Evolutionary conservation across 108 stramenopile species (phyloP).

Genomic region (Nitzschia putrida): DNA sequence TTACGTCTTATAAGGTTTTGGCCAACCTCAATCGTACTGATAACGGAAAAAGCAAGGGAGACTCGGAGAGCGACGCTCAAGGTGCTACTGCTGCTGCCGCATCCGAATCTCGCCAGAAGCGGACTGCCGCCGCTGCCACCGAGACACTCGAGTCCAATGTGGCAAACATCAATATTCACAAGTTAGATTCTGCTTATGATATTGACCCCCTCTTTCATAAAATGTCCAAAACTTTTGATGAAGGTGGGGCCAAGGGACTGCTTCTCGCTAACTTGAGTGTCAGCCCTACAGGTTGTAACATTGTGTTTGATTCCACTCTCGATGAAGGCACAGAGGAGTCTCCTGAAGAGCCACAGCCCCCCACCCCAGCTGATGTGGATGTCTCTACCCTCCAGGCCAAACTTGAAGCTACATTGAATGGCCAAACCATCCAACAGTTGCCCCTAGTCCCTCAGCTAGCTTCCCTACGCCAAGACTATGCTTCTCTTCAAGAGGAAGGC

Average conservation of each 20-base stretch:
- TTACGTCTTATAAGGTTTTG: constrained; percentile 90
- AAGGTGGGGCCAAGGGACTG: constrained; percentile 97
- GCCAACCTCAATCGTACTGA: constrained; percentile 92
- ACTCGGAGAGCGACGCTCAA: constrained; percentile 11
- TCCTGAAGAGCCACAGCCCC: not conserved
- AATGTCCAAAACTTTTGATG: constrained; percentile 97
- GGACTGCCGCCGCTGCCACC: not conserved
- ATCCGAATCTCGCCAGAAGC: constrained; percentile 21
- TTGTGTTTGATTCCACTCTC: constrained; percentile 87
- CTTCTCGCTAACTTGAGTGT: constrained; percentile 92
- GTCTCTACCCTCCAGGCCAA: constrained; percentile 52
- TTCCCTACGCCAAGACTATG: constrained; percentile 61
- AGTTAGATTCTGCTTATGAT: constrained; percentile 92
- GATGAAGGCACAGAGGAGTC: constrained; percentile 23
- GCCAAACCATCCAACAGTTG: constrained; percentile 41
- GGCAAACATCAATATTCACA: constrained; percentile 86
- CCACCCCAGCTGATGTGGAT: constrained; percentile 38
- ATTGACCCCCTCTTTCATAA: constrained; percentile 97
- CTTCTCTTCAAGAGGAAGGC: constrained; percentile 61
- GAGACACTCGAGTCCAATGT: constrained; percentile 78
- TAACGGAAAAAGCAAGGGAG: constrained; percentile 22
- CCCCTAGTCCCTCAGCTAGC: constrained; percentile 82
- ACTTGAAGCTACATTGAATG: constrained; percentile 48
- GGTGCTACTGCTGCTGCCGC: constrained; percentile 14
- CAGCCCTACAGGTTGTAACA: constrained; percentile 68